Evolutionary conservation across 768 basidiomycete species (phyloP).

Genomic region (Dioszegia hungarica): DNA sequence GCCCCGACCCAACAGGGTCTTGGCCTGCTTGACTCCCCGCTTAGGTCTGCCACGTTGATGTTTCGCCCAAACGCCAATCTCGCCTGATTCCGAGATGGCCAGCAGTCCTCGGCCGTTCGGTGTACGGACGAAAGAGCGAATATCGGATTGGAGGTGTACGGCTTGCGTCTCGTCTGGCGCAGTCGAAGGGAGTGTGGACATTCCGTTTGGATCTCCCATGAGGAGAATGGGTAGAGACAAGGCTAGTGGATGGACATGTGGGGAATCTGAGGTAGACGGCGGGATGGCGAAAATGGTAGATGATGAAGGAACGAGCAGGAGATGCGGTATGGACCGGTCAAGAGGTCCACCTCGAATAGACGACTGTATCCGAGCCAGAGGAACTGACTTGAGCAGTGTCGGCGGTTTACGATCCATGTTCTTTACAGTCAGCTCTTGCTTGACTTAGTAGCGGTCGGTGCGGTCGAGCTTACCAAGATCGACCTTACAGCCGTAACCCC

Average conservation of each 20-base stretch:
- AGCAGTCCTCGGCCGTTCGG: constrained; percentile 47
- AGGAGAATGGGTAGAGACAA: constrained; percentile 9
- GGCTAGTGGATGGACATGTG: neutral
- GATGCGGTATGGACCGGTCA: neutral
- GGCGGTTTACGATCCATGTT: constrained; percentile 87
- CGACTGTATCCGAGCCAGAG: constrained; percentile 7
- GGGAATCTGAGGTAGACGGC: neutral
- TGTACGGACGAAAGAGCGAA: constrained; percentile 36
- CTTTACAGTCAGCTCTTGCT: constrained; percentile 54
- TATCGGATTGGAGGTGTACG: constrained; percentile 22
- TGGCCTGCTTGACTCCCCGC: constrained; percentile 4
- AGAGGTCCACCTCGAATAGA: neutral
- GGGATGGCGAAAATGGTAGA: constrained; percentile 5
- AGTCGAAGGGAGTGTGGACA: too few species aligned
- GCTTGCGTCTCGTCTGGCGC: constrained; percentile 12
- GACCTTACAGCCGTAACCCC: constrained; percentile 28
- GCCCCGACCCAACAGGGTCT: constrained; percentile 29
- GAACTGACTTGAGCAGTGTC: constrained; percentile 35
- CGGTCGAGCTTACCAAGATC: constrained; percentile 33
- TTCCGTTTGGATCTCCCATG: constrained; percentile 3
- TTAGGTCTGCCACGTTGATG: constrained; percentile 15
- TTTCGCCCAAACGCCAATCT: constrained; percentile 38
- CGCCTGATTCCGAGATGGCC: constrained; percentile 29
- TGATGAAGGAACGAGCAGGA: constrained; percentile 8
- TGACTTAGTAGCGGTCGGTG: neutral